These are phyloP conservation scores for Taiozyma onychis DNA, from an alignment of 1,139 yeast species.

Conservation along the genomic window DNA sequence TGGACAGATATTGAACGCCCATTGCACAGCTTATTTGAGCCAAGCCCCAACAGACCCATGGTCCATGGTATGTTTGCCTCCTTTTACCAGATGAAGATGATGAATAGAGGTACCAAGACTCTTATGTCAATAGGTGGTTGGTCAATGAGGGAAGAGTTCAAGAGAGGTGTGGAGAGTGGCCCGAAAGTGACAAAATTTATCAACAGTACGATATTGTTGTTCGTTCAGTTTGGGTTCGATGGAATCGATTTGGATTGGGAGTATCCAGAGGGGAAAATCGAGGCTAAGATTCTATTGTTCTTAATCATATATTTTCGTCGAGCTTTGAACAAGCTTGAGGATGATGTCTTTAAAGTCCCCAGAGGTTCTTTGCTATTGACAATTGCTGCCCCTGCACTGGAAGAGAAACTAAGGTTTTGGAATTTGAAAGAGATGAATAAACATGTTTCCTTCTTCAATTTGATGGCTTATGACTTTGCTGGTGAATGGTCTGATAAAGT, in stretches of 20 bases:
- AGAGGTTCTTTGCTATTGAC: constrained; percentile 44
- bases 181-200: constrained; percentile 43
- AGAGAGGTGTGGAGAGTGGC: constrained; percentile 35
- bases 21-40: constrained; percentile 19
- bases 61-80: constrained; percentile 16
- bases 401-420: constrained; percentile 37
- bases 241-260: constrained; percentile 97
- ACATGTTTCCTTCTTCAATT: constrained; percentile 64
- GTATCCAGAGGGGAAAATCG: constrained; percentile 51
- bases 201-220: constrained; percentile 39
- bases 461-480: constrained; percentile 86
- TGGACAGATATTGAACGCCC: constrained; percentile 63
- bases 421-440: constrained; percentile 48
- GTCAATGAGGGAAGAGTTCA: constrained; percentile 56
- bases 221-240: constrained; percentile 63
- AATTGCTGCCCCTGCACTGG: constrained; percentile 73
- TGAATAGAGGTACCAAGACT: constrained; percentile 47
- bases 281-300: constrained; percentile 32
- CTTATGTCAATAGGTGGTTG: constrained; percentile 87
- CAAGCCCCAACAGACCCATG: neutral
- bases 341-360: constrained; percentile 12
- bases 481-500: constrained; percentile 70
- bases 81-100: constrained; percentile 20
- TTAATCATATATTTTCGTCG: neutral
- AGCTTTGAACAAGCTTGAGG: neutral